These are phyloP conservation scores for Eucalyptus melliodora DNA, from an alignment of 345 rosid genomes.

Conservation along the genomic window DNA sequence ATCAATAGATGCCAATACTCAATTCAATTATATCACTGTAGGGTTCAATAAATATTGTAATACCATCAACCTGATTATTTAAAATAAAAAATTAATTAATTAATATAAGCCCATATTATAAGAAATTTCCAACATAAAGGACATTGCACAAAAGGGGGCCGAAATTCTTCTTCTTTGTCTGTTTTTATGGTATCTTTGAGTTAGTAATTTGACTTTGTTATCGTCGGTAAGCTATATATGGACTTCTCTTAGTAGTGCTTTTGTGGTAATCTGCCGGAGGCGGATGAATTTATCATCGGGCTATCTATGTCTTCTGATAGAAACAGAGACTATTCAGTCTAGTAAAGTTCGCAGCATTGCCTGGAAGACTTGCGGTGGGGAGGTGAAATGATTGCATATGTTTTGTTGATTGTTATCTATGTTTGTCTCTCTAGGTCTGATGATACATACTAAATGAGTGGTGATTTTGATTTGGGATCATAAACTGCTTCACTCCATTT, in stretches of 20 bases:
- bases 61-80: no score
- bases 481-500: not conserved
- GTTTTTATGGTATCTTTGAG: not conserved
- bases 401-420: not conserved
- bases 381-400: constrained; percentile 12
- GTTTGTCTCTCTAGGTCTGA: not conserved
- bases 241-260: not conserved
- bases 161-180: not conserved
- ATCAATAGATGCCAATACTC: no score
- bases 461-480: not conserved
- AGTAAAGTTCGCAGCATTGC: constrained; percentile 72
- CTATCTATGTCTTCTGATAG: constrained; percentile 67
- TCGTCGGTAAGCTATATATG: not conserved
- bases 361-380: constrained; percentile 62
- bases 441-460: not conserved
- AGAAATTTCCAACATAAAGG: no score
- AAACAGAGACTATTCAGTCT: constrained; percentile 59
- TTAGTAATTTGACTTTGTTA: accelerated
- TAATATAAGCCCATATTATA: no score
- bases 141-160: constrained; percentile 55
- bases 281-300: constrained; percentile 70
- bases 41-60: no score
- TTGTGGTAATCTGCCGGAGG: constrained; percentile 28
- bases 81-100: no score
- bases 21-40: no score